Evolutionary conservation across 345 rosid genomes (phyloP).

Genomic region (Luvunga scandens): DNA sequence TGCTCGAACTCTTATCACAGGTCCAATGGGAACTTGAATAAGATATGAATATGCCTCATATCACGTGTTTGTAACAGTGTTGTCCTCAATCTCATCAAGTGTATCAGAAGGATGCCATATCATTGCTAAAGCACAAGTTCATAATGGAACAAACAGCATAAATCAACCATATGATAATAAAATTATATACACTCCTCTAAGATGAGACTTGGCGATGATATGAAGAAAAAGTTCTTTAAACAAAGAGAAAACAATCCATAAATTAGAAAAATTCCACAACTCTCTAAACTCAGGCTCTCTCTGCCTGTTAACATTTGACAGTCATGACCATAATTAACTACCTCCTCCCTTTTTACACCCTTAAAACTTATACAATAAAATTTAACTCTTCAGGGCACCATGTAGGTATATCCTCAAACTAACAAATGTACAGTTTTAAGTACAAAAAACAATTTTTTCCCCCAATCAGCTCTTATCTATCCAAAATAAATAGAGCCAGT

Average conservation of each 20-base stretch:
- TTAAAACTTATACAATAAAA: slow-evolving; percentile 33
- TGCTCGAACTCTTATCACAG: no score
- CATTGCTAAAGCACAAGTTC: no score
- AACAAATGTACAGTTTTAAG: slow-evolving; percentile 43
- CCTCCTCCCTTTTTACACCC: slow-evolving; percentile 33
- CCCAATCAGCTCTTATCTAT: slow-evolving; percentile 32
- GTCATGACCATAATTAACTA: slow-evolving; percentile 18
- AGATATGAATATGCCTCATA: no score
- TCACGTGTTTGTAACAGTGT: no score
- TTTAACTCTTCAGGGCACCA: slow-evolving; percentile 27
- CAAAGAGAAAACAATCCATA: slow-evolving; percentile 17
- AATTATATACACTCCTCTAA: background rate
- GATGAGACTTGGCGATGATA: background rate
- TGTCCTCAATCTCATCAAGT: no score
- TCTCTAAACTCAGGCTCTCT: slow-evolving; percentile 24
- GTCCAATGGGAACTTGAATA: no score
- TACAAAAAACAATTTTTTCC: slow-evolving; percentile 33
- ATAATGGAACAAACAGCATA: no score
- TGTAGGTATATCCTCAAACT: slow-evolving; percentile 42
- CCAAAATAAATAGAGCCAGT: slow-evolving; percentile 28
- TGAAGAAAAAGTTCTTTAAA: slow-evolving; percentile 2
- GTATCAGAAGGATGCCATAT: no score
- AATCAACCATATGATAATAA: no score
- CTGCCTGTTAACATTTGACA: slow-evolving; percentile 36
- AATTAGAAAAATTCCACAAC: slow-evolving; percentile 27